Evolutionary conservation across 352 stramenopile species (phyloP).

Genomic region (Pythium oligandrum): DNA sequence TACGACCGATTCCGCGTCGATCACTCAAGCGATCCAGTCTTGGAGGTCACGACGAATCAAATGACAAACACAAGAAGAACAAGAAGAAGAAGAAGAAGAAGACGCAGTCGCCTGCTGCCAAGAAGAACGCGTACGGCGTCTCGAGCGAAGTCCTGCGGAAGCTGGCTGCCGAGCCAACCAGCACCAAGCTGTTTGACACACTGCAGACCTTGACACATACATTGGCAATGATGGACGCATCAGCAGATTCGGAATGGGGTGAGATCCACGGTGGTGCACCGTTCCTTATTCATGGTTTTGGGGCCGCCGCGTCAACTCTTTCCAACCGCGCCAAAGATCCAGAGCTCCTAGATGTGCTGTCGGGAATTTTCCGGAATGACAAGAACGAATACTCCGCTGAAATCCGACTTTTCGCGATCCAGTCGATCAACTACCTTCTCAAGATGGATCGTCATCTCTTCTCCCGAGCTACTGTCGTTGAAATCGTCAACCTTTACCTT

Average conservation of each 20-base stretch:
- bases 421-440: slow-evolving; percentile 84
- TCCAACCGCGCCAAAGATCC: slow-evolving; percentile 50
- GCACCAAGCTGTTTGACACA: slow-evolving; percentile 52
- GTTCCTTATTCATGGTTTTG: slow-evolving; percentile 59
- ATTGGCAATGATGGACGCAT: slow-evolving; percentile 83
- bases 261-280: slow-evolving; percentile 34
- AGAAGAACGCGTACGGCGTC: slow-evolving; percentile 58
- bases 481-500: slow-evolving; percentile 57
- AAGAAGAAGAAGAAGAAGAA: slow-evolving; percentile 31
- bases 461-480: slow-evolving; percentile 33
- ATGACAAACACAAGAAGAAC: slow-evolving; percentile 27
- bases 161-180: slow-evolving; percentile 37
- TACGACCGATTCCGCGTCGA: slow-evolving; percentile 17
- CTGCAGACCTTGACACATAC: slow-evolving; percentile 80
- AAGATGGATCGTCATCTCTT: slow-evolving; percentile 77
- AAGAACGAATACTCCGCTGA: slow-evolving; percentile 31
- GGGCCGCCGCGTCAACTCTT: slow-evolving; percentile 10
- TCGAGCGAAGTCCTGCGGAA: slow-evolving; percentile 61
- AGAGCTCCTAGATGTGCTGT: slow-evolving; percentile 45
- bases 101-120: neutral
- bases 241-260: slow-evolving; percentile 63
- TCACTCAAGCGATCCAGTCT: slow-evolving; percentile 18
- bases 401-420: slow-evolving; percentile 55
- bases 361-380: slow-evolving; percentile 42
- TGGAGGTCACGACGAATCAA: slow-evolving; percentile 6